Percentiles rank a stretch among this genome's conserved stretches.
Conservation (phyloP, 768 basidiomycete species). For the Melanogaster broomeanus region DNA sequence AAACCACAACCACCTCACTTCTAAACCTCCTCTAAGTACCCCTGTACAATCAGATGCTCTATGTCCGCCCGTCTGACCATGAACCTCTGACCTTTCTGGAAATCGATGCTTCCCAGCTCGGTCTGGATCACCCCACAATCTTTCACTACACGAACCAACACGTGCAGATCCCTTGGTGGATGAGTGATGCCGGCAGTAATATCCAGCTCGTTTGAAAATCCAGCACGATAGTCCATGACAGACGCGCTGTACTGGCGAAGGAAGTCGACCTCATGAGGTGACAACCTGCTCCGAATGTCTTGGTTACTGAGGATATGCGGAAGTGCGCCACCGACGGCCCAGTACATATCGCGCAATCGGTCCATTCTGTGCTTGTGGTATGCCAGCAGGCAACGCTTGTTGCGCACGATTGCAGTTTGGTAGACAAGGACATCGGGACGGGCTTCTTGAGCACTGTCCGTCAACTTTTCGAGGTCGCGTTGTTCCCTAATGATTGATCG, state of each 20-base stretch:
- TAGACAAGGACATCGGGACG: slow-evolving; percentile 72
- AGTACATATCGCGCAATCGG: slow-evolving; percentile 84
- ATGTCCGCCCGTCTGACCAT: slow-evolving; percentile 87
- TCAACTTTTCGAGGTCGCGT: slow-evolving; percentile 74
- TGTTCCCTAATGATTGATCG: slow-evolving; percentile 88
- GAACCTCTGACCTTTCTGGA: slow-evolving; percentile 86
- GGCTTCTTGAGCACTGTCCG: slow-evolving; percentile 47
- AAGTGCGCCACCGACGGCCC: slow-evolving; percentile 84
- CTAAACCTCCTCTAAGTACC: slow-evolving; percentile 86
- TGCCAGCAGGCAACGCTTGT: slow-evolving; percentile 94
- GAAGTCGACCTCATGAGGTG: slow-evolving; percentile 84
- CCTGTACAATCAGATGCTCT: slow-evolving; percentile 92
- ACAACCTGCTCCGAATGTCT: slow-evolving; percentile 71
- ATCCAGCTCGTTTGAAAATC: slow-evolving; percentile 86
- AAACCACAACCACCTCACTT: slow-evolving; percentile 9
- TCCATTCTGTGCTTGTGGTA: slow-evolving; percentile 89
- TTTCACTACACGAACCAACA: slow-evolving; percentile 80
- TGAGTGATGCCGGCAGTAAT: slow-evolving; percentile 79
- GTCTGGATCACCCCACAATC: slow-evolving; percentile 94
- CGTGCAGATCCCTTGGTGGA: slow-evolving; percentile 89
- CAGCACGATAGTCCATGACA: slow-evolving; percentile 81
- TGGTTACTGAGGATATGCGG: slow-evolving; percentile 75
- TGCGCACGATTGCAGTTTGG: slow-evolving; percentile 86
- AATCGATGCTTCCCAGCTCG: slow-evolving; percentile 88
- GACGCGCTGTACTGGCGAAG: slow-evolving; percentile 77